These are phyloP conservation scores for Astragalus membranaceus DNA, from an alignment of 306 rosid species.

Conservation along the genomic window DNA sequence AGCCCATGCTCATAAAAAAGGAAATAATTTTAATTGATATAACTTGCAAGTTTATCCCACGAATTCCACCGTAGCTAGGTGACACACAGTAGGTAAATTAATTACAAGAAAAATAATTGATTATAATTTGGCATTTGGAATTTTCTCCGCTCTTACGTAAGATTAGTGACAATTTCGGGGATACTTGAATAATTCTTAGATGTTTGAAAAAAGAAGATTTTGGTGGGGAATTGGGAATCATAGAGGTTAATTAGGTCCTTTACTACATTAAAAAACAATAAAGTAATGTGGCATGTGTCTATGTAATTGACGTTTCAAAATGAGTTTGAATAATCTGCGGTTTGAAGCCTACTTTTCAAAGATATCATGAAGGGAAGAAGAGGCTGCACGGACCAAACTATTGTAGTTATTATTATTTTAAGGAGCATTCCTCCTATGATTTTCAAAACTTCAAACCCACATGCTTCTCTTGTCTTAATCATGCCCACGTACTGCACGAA, in stretches of 20 bases:
- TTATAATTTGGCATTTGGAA: not conserved
- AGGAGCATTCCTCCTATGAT: not conserved
- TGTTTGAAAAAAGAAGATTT: slow-evolving; percentile 4
- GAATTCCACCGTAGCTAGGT: not conserved
- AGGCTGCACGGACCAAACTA: slow-evolving; percentile 48
- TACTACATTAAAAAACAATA: not conserved
- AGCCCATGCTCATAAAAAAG: too few relatives aligned
- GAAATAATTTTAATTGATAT: too few relatives aligned
- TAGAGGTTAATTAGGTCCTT: slow-evolving; percentile 2
- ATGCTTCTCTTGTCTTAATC: slow-evolving; percentile 25
- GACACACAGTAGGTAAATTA: slow-evolving; percentile 22
- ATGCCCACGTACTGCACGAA: not conserved
- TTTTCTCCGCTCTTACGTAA: slow-evolving; percentile 21
- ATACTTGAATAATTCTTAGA: not conserved
- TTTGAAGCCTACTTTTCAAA: slow-evolving; percentile 16
- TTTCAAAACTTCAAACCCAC: slow-evolving; percentile 53
- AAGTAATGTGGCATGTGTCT: slow-evolving; percentile 10
- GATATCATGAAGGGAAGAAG: not conserved
- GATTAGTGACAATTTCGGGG: slow-evolving; percentile 17
- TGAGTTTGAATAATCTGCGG: slow-evolving; percentile 27
- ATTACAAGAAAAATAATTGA: not conserved
- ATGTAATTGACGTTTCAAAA: slow-evolving; percentile 33
- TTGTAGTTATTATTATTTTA: not conserved
- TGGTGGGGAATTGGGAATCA: slow-evolving; percentile 10
- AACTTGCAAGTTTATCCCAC: too few relatives aligned